These are phyloP conservation scores for Baudoinia panamericana DNA, from an alignment of 495 filamentous ascomycete genomes.

Conservation along the genomic window DNA sequence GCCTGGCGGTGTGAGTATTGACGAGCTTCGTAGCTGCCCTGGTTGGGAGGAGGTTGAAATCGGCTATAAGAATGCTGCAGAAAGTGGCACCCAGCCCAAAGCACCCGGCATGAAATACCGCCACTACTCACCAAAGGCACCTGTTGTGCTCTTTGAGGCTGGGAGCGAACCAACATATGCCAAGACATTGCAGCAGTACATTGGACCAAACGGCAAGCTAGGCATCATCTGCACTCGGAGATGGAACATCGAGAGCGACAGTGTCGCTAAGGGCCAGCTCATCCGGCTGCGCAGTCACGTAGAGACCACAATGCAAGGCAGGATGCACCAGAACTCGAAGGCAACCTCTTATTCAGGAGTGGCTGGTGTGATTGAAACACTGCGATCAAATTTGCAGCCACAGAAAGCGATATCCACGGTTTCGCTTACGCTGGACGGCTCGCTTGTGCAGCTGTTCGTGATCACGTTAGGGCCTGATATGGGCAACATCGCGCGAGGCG, in stretches of 20 bases:
- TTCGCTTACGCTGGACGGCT: not conserved
- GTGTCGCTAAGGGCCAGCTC: no score
- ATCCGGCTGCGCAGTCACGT: no score
- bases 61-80: conserved; percentile 58
- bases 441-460: conserved; percentile 28
- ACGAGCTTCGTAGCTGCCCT: conserved; percentile 54
- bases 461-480: conserved; percentile 54
- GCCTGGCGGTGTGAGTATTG: conserved; percentile 83
- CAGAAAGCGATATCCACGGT: not conserved
- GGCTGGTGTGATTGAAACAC: not conserved
- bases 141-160: conserved; percentile 67
- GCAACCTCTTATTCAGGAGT: no score
- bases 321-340: no score
- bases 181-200: conserved; percentile 20
- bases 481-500: conserved; percentile 61
- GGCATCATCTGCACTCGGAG: conserved; percentile 30
- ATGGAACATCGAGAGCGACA: conserved; percentile 20
- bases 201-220: conserved; percentile 22
- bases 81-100: conserved; percentile 47
- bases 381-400: not conserved
- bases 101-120: conserved; percentile 99
- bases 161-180: conserved; percentile 29
- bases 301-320: no score
- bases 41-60: conserved; percentile 70
- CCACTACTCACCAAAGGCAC: conserved; percentile 88